Conservation (phyloP, 352 stramenopile genomes). For the Phytophthora pini region DNA sequence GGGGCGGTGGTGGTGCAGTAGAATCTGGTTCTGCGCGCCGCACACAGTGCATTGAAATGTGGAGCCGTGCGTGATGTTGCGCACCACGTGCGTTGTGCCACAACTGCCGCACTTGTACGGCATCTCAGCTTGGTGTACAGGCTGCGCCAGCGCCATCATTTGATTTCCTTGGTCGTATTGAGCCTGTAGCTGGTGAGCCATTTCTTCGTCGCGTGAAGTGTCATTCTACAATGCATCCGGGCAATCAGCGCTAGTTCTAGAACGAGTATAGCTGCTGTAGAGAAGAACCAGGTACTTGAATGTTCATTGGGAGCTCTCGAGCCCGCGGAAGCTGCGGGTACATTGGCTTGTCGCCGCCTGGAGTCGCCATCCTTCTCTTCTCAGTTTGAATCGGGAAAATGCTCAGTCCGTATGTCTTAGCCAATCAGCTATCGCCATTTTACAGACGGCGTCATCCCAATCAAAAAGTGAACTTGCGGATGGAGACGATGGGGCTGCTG, state of each 20-base stretch:
- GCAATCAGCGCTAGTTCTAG: background rate
- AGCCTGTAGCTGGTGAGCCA: conserved; percentile 62
- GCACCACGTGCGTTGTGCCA: conserved; percentile 65
- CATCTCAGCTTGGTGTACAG: conserved; percentile 41
- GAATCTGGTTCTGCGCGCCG: conserved; percentile 67
- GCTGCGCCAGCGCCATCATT: conserved; percentile 46
- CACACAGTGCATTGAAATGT: conserved; percentile 70
- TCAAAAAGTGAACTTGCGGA: conserved; percentile 15
- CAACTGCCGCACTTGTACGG: conserved; percentile 76
- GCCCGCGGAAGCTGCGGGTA: conserved; percentile 27
- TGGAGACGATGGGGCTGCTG: conserved; percentile 16
- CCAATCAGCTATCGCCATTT: conserved; percentile 18
- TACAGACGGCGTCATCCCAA: conserved; percentile 17
- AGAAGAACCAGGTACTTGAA: conserved; percentile 14
- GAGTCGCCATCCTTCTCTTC: conserved; percentile 21
- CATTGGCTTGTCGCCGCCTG: conserved; percentile 25
- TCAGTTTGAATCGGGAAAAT: conserved; percentile 17
- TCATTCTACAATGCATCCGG: conserved; percentile 27
- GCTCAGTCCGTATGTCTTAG: conserved; percentile 2
- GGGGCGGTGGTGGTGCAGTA: conserved; percentile 43
- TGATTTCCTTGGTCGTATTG: conserved; percentile 53
- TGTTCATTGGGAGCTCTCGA: conserved; percentile 18
- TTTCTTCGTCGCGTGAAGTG: conserved; percentile 53
- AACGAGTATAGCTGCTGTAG: background rate
- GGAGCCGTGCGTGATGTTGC: conserved; percentile 58